Conservation (phyloP, 495 filamentous ascomycete genomes). For the Penicillium lagena region DNA sequence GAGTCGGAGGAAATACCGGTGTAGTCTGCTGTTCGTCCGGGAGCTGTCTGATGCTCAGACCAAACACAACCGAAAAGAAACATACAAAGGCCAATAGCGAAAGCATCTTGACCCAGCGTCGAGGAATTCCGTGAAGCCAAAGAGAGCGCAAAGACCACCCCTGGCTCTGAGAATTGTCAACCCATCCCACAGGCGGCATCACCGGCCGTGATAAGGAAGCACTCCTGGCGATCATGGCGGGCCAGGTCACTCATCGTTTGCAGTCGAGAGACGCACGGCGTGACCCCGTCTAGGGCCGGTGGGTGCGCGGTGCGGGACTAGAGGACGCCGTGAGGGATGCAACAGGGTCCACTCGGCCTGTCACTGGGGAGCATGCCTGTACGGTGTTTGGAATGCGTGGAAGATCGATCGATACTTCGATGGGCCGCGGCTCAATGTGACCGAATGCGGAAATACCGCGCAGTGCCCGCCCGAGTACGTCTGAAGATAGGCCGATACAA, state of each 20-base stretch:
- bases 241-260: constrained; percentile 21
- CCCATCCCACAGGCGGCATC: constrained; percentile 10
- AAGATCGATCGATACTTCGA: constrained; percentile 1
- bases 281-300: constrained; percentile 8
- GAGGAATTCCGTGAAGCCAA: constrained; percentile 13
- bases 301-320: constrained; percentile 12
- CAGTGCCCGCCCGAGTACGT: too few species aligned
- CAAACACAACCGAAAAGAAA: constrained; percentile 13
- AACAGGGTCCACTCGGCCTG: constrained; percentile 13
- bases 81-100: constrained; percentile 13
- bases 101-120: constrained; percentile 22
- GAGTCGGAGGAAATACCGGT: constrained; percentile 18
- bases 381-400: constrained; percentile 16
- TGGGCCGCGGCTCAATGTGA: neutral
- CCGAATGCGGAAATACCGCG: constrained; percentile 4
- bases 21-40: constrained; percentile 1
- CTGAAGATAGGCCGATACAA: too few species aligned
- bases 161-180: constrained; percentile 10
- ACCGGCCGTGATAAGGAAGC: constrained; percentile 19
- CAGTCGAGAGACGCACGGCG: constrained; percentile 15
- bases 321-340: constrained; percentile 17
- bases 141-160: constrained; percentile 12
- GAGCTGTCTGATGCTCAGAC: constrained; percentile 6
- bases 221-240: constrained; percentile 15
- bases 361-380: constrained; percentile 15